Base-by-base conservation (phyloP, 1,139 yeast species). In the Yamadazyma diospyri region DNA sequence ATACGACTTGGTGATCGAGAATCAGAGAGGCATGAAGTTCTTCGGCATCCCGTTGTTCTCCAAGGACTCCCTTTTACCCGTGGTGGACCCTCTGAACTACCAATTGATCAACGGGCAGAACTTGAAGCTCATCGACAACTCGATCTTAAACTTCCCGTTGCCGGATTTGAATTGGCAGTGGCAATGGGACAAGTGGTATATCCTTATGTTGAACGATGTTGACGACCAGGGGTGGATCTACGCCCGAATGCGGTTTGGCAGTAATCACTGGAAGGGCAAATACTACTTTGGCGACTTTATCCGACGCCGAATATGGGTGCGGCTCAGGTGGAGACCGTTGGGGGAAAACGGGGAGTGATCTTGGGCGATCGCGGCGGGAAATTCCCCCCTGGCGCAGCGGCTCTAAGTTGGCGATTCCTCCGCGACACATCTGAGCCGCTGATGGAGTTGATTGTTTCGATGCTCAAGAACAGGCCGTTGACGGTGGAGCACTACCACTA, bases 201-300 rank as follows among this genome's bases (percentile, higher is more conserved):
- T 81, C 8, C 67, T 81, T 42, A 82, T 82, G 94, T 59, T 73
- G 21, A 67, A 70, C 29, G 88, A 82, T 46, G 73, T 81, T 11
- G 94, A 83, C 51, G 87, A 81, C 42, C 82, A 79, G 42, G 94
- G 94, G 2, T 83, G 94, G 92, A 55, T 75, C 16, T 83, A 83
- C 48, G 69, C 81, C 23, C 57, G 64, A 42, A 40, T 66, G 3
- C 45, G 66, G 20, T 80, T 79, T 46, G 57, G 59, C 5, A 65
- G 72, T 32, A 49, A 47, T 6, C 54, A 63, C 33, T 81, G 89
- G 89, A 72, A 72, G 46, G 85, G 85, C 2, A 66, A 65, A 33
- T 75, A 72, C 29, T 65, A 70, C 25, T 59, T 72, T 39, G 78
- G 78, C 4, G 68, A 66, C 41, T 71, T 75, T 46, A 78, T 80